These are phyloP conservation scores for Zasmidium angulare DNA, from an alignment of 2,329 filamentous ascomycete species.

Conservation along the genomic window DNA sequence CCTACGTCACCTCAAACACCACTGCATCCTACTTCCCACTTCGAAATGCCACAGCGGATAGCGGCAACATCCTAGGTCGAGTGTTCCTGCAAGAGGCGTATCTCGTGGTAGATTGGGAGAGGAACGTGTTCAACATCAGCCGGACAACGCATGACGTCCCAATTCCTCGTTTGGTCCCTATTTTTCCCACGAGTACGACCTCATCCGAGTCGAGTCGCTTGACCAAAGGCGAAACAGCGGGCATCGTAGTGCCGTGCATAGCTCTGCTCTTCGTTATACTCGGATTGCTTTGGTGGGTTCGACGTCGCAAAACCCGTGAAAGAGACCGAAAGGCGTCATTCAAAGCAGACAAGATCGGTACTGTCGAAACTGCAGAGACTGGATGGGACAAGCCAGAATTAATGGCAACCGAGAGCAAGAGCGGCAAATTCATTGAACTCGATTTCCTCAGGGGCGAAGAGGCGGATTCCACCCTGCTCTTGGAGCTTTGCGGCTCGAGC, in stretches of 20 bases:
- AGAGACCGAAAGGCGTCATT: neutral
- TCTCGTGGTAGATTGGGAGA: conserved; percentile 20
- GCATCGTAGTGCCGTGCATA: neutral
- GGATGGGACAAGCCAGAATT: neutral
- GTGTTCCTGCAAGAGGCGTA: conserved; percentile 34
- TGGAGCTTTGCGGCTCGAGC: neutral
- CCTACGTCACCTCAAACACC: conserved; percentile 10
- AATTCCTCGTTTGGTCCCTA: neutral
- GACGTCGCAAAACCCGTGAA: neutral
- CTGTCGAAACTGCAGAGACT: neutral
- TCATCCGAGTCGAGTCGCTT: neutral
- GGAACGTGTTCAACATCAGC: conserved; percentile 16
- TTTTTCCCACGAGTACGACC: neutral
- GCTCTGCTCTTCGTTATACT: neutral
- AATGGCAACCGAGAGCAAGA: neutral
- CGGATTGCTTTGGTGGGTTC: neutral
- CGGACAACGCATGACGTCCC: conserved; percentile 7
- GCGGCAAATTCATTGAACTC: neutral
- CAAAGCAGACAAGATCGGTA: neutral
- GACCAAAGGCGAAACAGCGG: neutral
- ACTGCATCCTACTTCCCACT: conserved; percentile 27
- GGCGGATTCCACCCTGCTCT: neutral
- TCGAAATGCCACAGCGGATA: conserved; percentile 24
- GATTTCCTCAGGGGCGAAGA: neutral
- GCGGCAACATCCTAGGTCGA: conserved; percentile 30